Base-by-base conservation (phyloP, 2,329 filamentous ascomycete genomes). In the Fusarium sp. region DNA sequence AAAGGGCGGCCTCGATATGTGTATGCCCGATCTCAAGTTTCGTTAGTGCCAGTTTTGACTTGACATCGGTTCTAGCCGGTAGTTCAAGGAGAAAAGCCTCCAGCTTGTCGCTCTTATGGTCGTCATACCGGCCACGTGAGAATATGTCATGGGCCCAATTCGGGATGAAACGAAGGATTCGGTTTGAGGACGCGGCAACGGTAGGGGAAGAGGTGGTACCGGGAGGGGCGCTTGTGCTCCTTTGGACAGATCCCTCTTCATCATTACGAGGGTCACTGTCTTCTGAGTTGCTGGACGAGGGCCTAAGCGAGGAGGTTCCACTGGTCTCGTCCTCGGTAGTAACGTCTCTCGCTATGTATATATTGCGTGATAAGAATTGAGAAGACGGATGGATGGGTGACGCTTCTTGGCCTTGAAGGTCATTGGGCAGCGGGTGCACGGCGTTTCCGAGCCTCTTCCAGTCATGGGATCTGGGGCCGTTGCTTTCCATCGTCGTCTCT, bases 61-160 rank as follows among this genome's bases (percentile, higher is more conserved):
- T 9, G 24, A 6, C 8, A 6, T 35, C 37, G n/a, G 13, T 7
- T 31, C 34, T 22, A 10, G 20, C 18, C n/a, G 24, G 40, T 13
- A 34, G 8, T 22, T 62, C n/a, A 62, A 62, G 40, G 24, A 50
- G 59, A n/a, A 35, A 62, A 50, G 40, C 59, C 14, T 62, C 59
- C 9, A 62, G 47, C 27, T 14, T 13, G 7, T 29, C 24, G 50
- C 29, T 50, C 29, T 62, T 14, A 29, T 14, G 14, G 42, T 16
- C 20, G 2, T 16, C 20, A 16, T 24, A 22, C 20, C 14, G 7
- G 14, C 42, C 42, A 16, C 20, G 42, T 47, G 42, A 47, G 20
- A 47, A 18, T 16, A 47, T 24, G 0, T 8, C 42, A 24, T 45
- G 42, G 14, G 13, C 13, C 42, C 42, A 45, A 16, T 22, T 24